phyloP scores from a whole-genome alignment of 257 asterid genomes.

The Leptodermis oblonga region DNA sequence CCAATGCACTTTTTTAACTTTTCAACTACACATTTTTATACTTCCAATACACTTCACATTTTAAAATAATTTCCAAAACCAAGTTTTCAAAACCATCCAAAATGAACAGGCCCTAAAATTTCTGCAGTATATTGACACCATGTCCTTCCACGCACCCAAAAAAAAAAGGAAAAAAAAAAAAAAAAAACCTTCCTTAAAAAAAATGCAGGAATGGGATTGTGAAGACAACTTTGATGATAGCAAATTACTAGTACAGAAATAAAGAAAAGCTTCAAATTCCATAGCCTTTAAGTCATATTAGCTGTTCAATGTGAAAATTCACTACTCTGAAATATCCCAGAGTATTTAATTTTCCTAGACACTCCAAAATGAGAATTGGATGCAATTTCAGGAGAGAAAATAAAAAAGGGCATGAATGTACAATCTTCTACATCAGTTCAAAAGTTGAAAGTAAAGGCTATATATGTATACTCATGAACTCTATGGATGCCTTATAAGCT shows the following conservation, averaged over 20 bases:
- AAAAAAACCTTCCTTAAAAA: background rate
- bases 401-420: background rate
- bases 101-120: no score
- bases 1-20: no score
- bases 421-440: background rate
- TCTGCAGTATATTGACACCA: background rate
- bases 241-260: background rate
- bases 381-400: background rate
- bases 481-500: background rate
- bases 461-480: background rate
- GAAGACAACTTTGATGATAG: background rate
- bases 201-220: background rate
- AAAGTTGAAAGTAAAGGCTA: background rate
- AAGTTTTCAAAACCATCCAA: no score
- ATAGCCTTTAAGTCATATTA: background rate
- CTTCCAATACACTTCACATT: no score
- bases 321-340: background rate
- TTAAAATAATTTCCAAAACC: no score
- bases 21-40: no score
- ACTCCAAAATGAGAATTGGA: background rate
- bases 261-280: background rate
- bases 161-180: no score
- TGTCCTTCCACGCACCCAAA: background rate
- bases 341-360: background rate
- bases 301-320: background rate